These are phyloP conservation scores for Fraxinus greggii DNA, from an alignment of 305 asterid genomes.

Conservation along the genomic window DNA sequence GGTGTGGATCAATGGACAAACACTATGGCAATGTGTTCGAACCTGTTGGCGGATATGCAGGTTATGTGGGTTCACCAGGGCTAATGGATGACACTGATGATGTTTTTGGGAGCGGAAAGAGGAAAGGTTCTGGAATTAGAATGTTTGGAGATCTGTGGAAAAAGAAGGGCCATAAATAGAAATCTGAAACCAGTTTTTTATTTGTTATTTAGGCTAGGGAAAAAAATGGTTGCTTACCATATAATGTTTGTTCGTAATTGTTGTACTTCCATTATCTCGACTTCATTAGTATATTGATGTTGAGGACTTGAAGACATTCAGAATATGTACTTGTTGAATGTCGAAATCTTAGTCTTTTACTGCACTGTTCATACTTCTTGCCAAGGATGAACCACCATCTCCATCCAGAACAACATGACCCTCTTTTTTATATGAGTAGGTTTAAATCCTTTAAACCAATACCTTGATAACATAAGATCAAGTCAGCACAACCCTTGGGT, in stretches of 20 bases:
- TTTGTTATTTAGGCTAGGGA: conserved; percentile 11
- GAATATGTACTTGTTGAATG: background rate
- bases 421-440: background rate
- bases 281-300: background rate
- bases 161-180: conserved; percentile 76
- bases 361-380: background rate
- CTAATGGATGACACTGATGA: conserved; percentile 49
- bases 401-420: background rate
- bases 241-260: conserved; percentile 16
- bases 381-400: background rate
- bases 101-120: conserved; percentile 59
- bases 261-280: background rate
- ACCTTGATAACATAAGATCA: no score
- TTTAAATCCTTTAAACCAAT: background rate
- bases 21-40: conserved; percentile 45
- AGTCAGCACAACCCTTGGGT: no score
- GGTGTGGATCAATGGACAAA: conserved; percentile 94
- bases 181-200: background rate
- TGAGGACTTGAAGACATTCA: background rate
- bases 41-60: conserved; percentile 39
- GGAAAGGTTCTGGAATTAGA: conserved; percentile 70
- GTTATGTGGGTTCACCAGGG: conserved; percentile 65
- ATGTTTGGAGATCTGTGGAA: conserved; percentile 91
- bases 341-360: background rate
- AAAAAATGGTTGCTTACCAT: conserved; percentile 39